Evolutionary conservation across 805 yeast species (phyloP).

Genomic region (Candida sanyiensis): DNA sequence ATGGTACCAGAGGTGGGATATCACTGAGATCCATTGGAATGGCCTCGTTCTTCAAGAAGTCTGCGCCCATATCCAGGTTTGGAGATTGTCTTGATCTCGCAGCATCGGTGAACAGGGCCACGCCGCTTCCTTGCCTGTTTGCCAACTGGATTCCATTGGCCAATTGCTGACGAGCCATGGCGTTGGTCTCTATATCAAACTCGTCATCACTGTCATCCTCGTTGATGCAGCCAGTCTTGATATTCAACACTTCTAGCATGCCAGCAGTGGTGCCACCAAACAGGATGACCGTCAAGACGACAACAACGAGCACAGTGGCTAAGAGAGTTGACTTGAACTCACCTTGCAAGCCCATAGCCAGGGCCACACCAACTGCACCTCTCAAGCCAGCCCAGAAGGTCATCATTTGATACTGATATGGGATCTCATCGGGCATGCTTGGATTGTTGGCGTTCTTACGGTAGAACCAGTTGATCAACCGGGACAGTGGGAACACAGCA

Average conservation of each 20-base stretch:
- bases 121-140: slow-evolving; percentile 6
- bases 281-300: slow-evolving; percentile 88
- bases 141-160: slow-evolving; percentile 5
- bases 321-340: slow-evolving; percentile 81
- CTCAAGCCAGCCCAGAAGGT: slow-evolving; percentile 98
- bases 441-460: slow-evolving; percentile 50
- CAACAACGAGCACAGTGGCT: slow-evolving; percentile 95
- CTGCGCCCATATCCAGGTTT: slow-evolving; percentile 17
- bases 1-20: slow-evolving; percentile 24
- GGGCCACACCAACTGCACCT: slow-evolving; percentile 99
- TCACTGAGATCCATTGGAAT: slow-evolving; percentile 19
- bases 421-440: slow-evolving; percentile 75
- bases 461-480: slow-evolving; percentile 73
- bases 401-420: slow-evolving; percentile 96
- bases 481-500: slow-evolving; percentile 91
- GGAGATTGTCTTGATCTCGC: slow-evolving; percentile 20
- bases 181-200: slow-evolving; percentile 77
- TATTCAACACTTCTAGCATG: slow-evolving; percentile 92
- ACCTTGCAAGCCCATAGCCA: slow-evolving; percentile 96
- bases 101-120: slow-evolving; percentile 26
- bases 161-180: slow-evolving; percentile 25
- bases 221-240: slow-evolving; percentile 84
- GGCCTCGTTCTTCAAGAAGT: slow-evolving; percentile 23
- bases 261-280: slow-evolving; percentile 99
- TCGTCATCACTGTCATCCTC: slow-evolving; percentile 88